Evolutionary conservation across 148 eudicot genomes (phyloP).

Genomic region (Chenopodium formosanum): DNA sequence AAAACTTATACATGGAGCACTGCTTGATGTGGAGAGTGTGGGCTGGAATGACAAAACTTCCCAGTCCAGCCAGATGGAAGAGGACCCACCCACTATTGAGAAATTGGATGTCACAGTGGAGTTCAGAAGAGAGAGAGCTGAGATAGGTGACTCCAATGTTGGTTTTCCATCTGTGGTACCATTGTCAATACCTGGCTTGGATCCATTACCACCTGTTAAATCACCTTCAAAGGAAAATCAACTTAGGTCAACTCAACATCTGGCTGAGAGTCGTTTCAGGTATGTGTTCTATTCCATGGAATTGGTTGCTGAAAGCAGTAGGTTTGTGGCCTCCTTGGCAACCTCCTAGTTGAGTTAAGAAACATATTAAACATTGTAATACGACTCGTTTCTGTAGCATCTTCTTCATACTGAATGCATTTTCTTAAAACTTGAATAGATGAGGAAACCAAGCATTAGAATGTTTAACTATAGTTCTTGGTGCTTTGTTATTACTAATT

Average conservation of each 20-base stretch:
- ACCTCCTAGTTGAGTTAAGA: background rate
- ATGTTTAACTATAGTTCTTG: background rate
- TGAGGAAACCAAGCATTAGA: background rate
- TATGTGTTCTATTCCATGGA: constrained; percentile 21
- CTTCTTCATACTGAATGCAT: background rate
- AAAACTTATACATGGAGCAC: constrained; percentile 59
- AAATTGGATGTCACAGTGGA: constrained; percentile 68
- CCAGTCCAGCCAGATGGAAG: constrained; percentile 38
- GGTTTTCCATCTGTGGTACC: constrained; percentile 57
- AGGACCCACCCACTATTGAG: constrained; percentile 38
- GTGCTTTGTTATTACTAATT: background rate
- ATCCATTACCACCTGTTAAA: constrained; percentile 33
- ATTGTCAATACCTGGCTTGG: constrained; percentile 51
- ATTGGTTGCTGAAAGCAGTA: background rate
- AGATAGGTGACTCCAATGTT: constrained; percentile 27
- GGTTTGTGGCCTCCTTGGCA: background rate
- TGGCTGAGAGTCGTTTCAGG: constrained; percentile 75
- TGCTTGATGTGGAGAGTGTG: constrained; percentile 38
- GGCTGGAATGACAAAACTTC: constrained; percentile 32
- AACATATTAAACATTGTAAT: no score
- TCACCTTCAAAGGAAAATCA: constrained; percentile 30
- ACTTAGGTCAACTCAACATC: constrained; percentile 40
- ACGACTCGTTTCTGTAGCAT: background rate
- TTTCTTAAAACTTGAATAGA: background rate
- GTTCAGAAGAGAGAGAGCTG: constrained; percentile 32